phyloP scores from a whole-genome alignment of 805 yeast genomes.

The Wickerhamomyces bovis region DNA sequence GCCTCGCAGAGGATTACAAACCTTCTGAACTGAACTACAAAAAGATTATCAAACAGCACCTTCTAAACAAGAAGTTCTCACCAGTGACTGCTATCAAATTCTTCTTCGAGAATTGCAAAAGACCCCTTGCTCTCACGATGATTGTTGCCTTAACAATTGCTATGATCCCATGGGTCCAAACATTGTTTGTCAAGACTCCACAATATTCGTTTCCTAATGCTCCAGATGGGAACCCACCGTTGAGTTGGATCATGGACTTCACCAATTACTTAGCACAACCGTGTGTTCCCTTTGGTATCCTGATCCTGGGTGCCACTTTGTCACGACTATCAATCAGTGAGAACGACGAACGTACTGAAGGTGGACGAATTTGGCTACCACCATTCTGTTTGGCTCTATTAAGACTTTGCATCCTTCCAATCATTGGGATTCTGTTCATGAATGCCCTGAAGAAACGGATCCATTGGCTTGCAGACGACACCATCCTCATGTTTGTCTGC shows the following conservation, averaged over 20 bases:
- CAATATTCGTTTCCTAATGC: constrained; percentile 54
- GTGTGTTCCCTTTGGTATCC: constrained; percentile 82
- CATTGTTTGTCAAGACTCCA: constrained; percentile 51
- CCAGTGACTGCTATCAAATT: constrained; percentile 10
- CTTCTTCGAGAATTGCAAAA: constrained; percentile 46
- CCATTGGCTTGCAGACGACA: constrained; percentile 50
- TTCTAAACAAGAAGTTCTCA: not conserved
- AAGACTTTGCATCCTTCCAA: constrained; percentile 69
- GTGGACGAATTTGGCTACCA: constrained; percentile 28
- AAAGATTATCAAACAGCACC: constrained; percentile 20
- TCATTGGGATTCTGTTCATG: constrained; percentile 65
- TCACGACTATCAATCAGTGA: constrained; percentile 50
- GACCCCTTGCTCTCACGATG: constrained; percentile 72
- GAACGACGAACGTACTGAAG: constrained; percentile 39
- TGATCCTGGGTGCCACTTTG: constrained; percentile 83
- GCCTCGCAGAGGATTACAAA: not conserved
- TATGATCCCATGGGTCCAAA: constrained; percentile 85
- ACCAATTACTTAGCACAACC: constrained; percentile 79
- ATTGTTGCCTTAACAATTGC: constrained; percentile 59
- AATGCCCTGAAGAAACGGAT: constrained; percentile 44
- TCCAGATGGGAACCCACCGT: constrained; percentile 82
- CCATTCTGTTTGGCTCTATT: constrained; percentile 52
- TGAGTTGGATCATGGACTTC: constrained; percentile 81
- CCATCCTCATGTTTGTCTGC: constrained; percentile 66
- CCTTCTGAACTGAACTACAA: not conserved